phyloP scores from a whole-genome alignment of 371 early-diverging fungal genomes.

The Mortierella sp. region DNA sequence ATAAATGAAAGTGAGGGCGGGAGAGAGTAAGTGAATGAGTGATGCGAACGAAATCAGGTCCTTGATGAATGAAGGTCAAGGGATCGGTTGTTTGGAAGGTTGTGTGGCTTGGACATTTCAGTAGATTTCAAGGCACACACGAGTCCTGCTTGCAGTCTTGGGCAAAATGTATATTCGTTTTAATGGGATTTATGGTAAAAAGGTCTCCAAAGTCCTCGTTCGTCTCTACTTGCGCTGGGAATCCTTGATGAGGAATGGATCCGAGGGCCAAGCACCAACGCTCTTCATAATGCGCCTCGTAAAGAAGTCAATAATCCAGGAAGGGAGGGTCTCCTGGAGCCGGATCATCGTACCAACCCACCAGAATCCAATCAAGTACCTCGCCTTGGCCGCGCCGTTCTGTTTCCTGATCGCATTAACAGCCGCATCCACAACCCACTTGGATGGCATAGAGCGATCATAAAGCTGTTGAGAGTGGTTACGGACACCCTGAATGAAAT shows the following conservation, averaged over 20 bases:
- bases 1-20: background rate
- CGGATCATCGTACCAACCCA: constrained; percentile 54
- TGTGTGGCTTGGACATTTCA: constrained; percentile 11
- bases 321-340: constrained; percentile 41
- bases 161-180: background rate
- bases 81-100: constrained; percentile 5
- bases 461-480: constrained; percentile 32
- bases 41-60: background rate
- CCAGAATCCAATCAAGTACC: constrained; percentile 56
- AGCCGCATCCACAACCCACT: constrained; percentile 56
- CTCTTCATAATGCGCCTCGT: constrained; percentile 52
- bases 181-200: background rate
- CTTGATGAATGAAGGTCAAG: background rate
- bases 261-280: constrained; percentile 58
- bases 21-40: background rate
- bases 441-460: constrained; percentile 51
- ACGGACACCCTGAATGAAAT: constrained; percentile 37
- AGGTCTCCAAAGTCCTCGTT: background rate
- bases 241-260: constrained; percentile 51
- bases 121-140: background rate
- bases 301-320: constrained; percentile 59
- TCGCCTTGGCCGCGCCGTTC: constrained; percentile 43
- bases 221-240: constrained; percentile 13
- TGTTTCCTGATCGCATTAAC: constrained; percentile 50
- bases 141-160: background rate